Base-by-base conservation (phyloP, 2,329 filamentous ascomycete genomes). In the Trichophyton benhamiae region DNA sequence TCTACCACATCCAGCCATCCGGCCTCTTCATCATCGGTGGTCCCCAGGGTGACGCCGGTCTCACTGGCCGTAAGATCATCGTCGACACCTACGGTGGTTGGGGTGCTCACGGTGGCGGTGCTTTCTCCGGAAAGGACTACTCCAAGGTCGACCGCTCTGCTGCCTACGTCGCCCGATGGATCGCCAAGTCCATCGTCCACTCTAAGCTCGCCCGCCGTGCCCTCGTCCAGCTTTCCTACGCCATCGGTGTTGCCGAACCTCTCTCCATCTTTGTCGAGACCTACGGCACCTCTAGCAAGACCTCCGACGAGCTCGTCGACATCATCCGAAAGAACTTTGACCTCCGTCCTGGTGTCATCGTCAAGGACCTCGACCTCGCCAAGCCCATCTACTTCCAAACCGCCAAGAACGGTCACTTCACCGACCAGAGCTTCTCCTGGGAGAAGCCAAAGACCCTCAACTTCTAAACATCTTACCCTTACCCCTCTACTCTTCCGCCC, bases 51-150 rank as follows among this genome's bases (percentile, higher is more conserved):
- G 94, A 99, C 72, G 94, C 94, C 72, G 94, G 94, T 85, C 84
- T 99, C 67, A 99, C 94, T 67, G 94, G 94, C 77, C 91, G 94
- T 74, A 99, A 99, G 87, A 99, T 99, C 85, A 88, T 96, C 68
- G 94, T 99, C 76, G 94, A 99, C 82, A 97, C 94, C 77, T 99
- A 99, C 82, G 94, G 94, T 82, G 94, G 94, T 73, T 97, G 94
- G 94, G 94, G 94, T 81, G 94, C 94, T 71, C 94, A 99, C 84
- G 94, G 94, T 83, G 94, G 94, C 83, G 94, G 94, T 87, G 94
- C 94, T 78, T 99, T 99, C 88, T 97, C 94, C 72, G 94, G 94
- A 74, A 99, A 99, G 87, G 94, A 99, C 79, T 99, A 96, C 86
- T 96, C 91, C 84, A 99, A 99, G 86, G 94, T 99, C 79, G 94